Conservation (phyloP, 2,329 filamentous ascomycete species). For the Clarireedia sp. region DNA sequence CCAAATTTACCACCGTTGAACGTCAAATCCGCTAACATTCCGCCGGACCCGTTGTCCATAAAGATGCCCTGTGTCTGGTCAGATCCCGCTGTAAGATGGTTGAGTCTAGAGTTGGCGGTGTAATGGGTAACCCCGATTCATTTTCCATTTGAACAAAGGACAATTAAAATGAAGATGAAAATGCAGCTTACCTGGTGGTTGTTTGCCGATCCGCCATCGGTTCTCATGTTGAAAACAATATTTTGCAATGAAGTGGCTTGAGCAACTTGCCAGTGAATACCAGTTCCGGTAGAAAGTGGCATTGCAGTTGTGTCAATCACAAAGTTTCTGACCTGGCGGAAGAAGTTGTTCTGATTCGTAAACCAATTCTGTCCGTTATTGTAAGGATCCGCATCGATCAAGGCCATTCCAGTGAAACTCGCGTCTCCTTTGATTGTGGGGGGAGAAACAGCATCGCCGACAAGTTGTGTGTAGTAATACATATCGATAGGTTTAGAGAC, state of each 20-base stretch:
- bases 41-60: conserved; percentile 78
- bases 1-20: conserved; percentile 79
- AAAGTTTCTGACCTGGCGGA: conserved; percentile 68
- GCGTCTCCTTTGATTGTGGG: conserved; percentile 69
- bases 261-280: conserved; percentile 82
- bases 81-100: neutral
- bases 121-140: no score
- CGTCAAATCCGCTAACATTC: conserved; percentile 73
- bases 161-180: neutral
- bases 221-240: conserved; percentile 71
- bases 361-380: conserved; percentile 64
- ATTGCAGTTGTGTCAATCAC: conserved; percentile 66
- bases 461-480: conserved; percentile 88
- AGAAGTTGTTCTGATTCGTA: conserved; percentile 63
- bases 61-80: conserved; percentile 50
- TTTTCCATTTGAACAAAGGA: neutral
- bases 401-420: conserved; percentile 73
- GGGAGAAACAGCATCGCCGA: conserved; percentile 67
- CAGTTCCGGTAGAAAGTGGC: conserved; percentile 52
- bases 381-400: conserved; percentile 87
- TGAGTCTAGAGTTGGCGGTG: no score
- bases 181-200: conserved; percentile 43
- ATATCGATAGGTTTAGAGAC: conserved; percentile 73
- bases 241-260: conserved; percentile 76
- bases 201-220: conserved; percentile 55